Evolutionary conservation across 331 rosid species (phyloP), one percentile per base, ranked within the genome.

Genomic region (Arachis monticola): DNA sequence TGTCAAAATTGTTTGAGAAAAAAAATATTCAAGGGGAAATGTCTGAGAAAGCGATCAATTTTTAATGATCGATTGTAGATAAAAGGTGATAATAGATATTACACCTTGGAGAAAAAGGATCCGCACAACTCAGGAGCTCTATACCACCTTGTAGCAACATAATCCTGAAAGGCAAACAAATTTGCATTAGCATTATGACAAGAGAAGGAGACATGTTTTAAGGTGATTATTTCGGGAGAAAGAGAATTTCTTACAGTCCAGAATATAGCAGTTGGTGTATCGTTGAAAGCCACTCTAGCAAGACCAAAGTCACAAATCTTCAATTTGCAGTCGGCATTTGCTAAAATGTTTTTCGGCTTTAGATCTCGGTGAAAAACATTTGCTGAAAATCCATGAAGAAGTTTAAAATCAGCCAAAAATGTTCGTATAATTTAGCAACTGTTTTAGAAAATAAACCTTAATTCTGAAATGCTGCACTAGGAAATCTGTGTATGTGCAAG

Each of bases 301-400:
- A 92, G 96, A 74, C 97, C 97, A 70, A 92, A 92, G 86, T 92
- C 97, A 14, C 97, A 92, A 76, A 92, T 88, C 90, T 92, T 92
- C 80, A 92, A 90, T 85, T 92, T 92, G 92, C 97, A 92, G 85
- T 92, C 97, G 63, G 97, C 96, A 84, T 92, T 92, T 67, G 97
- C 97, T 78, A 92, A 83, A 70, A 92, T 92, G 69, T 92, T 92
- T 82, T 92, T 92, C 10, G 97, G 97, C 72, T 92, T 92, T 60
- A 92, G 81, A 86, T 92, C 97, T 59, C 97, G 89, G 80, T 92
- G 97, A 77, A 92, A 92, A 77, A 92, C 97, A 81, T 92, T 92
- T 61, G 97, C 97, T 92, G 80, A 77, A 88, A 81, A 48, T 74
- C 72, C 61, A 84, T 80, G 42, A 76, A 40, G 48, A 72, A 60